phyloP scores from a whole-genome alignment of 129 eudicot genomes.

The carrot (Daucus carota) region DNA sequence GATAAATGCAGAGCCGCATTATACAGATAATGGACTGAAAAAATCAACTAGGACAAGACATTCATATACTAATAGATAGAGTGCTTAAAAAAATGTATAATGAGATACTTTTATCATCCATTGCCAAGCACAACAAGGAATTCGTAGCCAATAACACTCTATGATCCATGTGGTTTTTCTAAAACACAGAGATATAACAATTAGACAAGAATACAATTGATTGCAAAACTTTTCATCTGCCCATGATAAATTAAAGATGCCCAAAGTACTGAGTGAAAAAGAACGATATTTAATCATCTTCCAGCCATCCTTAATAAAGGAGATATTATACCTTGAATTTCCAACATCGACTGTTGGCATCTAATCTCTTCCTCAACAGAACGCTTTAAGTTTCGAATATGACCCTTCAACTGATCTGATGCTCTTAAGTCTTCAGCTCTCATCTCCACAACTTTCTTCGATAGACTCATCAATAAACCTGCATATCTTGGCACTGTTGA shows the following conservation, averaged over 20 bases:
- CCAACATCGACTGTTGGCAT: constrained; percentile 67
- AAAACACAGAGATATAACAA: constrained; percentile 9
- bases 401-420: constrained; percentile 47
- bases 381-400: constrained; percentile 58
- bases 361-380: constrained; percentile 69
- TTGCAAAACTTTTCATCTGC: constrained; percentile 15
- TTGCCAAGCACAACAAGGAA: neutral
- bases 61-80: neutral
- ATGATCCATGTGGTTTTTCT: neutral
- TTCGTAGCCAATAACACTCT: neutral
- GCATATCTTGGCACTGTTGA: constrained; percentile 68
- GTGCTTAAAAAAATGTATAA: neutral
- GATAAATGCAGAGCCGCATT: neutral
- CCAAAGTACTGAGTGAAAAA: neutral
- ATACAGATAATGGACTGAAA: neutral
- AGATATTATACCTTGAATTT: constrained; percentile 84
- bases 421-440: constrained; percentile 54
- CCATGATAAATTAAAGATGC: neutral
- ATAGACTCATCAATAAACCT: constrained; percentile 43
- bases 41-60: neutral
- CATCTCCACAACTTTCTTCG: constrained; percentile 70
- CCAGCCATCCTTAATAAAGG: constrained; percentile 84
- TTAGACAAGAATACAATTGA: constrained; percentile 5
- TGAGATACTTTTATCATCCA: neutral
- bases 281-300: constrained; percentile 30